Base-by-base conservation (phyloP, 768 basidiomycete genomes). In the Pleurotus citrinopileatus region DNA sequence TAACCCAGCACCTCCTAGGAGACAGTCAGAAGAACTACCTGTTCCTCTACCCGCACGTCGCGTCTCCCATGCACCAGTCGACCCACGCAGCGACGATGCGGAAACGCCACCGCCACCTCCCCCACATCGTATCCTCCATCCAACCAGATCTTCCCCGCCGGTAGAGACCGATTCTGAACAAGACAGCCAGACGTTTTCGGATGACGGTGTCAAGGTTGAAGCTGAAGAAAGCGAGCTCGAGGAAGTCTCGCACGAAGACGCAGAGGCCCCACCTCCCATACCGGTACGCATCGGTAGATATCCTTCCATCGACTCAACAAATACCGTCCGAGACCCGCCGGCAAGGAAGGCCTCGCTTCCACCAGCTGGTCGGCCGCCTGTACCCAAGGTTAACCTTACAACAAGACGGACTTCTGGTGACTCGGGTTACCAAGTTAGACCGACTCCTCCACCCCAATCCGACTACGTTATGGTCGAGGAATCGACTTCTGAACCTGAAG, bases 191-290 rank as follows among this genome's bases (percentile, higher is more conserved):
- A 61, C 66, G 28, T 68, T 70, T 27, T 80, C 81, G 3, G 83
- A 84, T 17, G 86, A 89, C 42, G 80, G 80, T 8, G 83, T 84
- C 20, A 75, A 76, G 32, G 81, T 83, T 22, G 88, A 89, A 55
- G 80, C 77, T 4, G 86, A 88, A 61, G 87, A 89, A 60, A 88
- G 85, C 57, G 86, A 89, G 62, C 71, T 82, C 12, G 87, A 89
- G 59, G 86, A 89, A 58, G 79, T 86, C 7, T 72, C 68, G 7
- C 74, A 84, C 55, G 80, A 83, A 29, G 84, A 86, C 57, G 77
- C 72, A 7, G 67, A 70, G 47, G 74, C 80, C 52, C 77, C 82
- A 0, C 83, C 84, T 20, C 80, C 83, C 7, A 70, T 84, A 25
- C 84, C 86, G 13, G 70, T 76, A 23, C 78, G 83, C 22, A 66